Conservation (phyloP, 495 filamentous ascomycete species). For the Xylaria telfairii region DNA sequence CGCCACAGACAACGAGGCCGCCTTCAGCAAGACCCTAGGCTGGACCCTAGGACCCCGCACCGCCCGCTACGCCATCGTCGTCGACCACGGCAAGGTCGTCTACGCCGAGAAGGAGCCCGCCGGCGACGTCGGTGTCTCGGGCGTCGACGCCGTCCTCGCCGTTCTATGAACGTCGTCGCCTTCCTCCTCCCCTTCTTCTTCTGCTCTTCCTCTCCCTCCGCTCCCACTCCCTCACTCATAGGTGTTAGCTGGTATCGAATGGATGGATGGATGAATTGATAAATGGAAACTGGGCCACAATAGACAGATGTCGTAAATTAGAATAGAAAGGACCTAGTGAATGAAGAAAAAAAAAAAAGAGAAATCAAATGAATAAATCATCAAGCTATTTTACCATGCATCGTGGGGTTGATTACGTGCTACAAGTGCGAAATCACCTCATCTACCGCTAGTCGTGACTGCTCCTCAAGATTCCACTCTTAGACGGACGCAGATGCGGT, state of each 20-base stretch:
- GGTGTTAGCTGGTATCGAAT: background rate
- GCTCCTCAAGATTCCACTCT: too few relatives aligned
- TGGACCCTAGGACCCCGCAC: conserved; percentile 81
- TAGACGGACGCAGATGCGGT: background rate
- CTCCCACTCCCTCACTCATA: background rate
- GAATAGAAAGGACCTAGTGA: too few relatives aligned
- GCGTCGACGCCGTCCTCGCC: conserved; percentile 74
- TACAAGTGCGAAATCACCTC: background rate
- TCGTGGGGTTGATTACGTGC: background rate
- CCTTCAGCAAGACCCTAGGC: conserved; percentile 81
- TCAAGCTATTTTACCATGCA: background rate
- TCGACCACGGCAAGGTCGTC: conserved; percentile 88
- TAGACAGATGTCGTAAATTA: background rate
- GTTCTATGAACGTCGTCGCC: conserved; percentile 57
- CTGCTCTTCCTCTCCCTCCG: background rate
- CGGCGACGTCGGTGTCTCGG: conserved; percentile 72
- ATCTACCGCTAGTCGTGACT: background rate
- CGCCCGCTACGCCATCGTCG: conserved; percentile 79
- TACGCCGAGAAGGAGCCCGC: conserved; percentile 85
- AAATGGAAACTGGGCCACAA: background rate
- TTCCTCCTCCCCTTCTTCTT: too few relatives aligned
- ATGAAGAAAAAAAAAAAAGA: background rate
- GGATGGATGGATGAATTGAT: background rate
- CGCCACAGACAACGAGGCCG: conserved; percentile 76
- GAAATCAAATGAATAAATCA: background rate